A percentile compares a stretch with the other conserved stretches of the same genome.
phyloP scores from a whole-genome alignment of 2,329 filamentous ascomycete species.

The Aspergillus piperis region DNA sequence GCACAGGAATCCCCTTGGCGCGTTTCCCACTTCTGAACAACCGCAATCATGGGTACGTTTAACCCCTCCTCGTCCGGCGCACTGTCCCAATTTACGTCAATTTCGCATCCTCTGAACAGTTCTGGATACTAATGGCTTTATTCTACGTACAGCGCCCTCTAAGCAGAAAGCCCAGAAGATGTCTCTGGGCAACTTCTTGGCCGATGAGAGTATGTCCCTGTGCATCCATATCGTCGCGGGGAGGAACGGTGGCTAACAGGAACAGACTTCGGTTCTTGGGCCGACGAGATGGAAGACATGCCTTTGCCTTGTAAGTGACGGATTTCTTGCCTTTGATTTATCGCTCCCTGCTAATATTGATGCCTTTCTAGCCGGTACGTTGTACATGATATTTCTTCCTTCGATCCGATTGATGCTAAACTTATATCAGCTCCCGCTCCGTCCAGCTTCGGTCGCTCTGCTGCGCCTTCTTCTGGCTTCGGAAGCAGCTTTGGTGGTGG shows the following conservation, averaged over 20 bases:
- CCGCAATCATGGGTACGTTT: slow-evolving; percentile 63
- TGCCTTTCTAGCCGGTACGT: slow-evolving; percentile 35
- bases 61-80: slow-evolving; percentile 19
- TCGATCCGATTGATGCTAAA: slow-evolving; percentile 20
- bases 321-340: not conserved
- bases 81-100: slow-evolving; percentile 9
- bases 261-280: slow-evolving; percentile 84
- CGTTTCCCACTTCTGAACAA: slow-evolving; percentile 40
- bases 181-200: slow-evolving; percentile 94
- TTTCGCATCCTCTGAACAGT: slow-evolving; percentile 13
- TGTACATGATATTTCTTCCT: slow-evolving; percentile 11
- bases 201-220: slow-evolving; percentile 74
- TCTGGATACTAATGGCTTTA: slow-evolving; percentile 48
- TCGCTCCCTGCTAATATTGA: slow-evolving; percentile 10
- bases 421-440: slow-evolving; percentile 41
- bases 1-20: slow-evolving; percentile 42
- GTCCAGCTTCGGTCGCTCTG: slow-evolving; percentile 53
- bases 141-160: slow-evolving; percentile 69
- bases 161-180: slow-evolving; percentile 96
- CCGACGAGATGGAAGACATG: slow-evolving; percentile 95
- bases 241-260: slow-evolving; percentile 30
- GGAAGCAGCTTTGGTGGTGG: slow-evolving; percentile 41
- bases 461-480: slow-evolving; percentile 43
- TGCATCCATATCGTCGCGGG: slow-evolving; percentile 14
- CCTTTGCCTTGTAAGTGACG: slow-evolving; percentile 67